phyloP scores from a whole-genome alignment of 768 basidiomycete genomes.

The Lyophyllum decastes region DNA sequence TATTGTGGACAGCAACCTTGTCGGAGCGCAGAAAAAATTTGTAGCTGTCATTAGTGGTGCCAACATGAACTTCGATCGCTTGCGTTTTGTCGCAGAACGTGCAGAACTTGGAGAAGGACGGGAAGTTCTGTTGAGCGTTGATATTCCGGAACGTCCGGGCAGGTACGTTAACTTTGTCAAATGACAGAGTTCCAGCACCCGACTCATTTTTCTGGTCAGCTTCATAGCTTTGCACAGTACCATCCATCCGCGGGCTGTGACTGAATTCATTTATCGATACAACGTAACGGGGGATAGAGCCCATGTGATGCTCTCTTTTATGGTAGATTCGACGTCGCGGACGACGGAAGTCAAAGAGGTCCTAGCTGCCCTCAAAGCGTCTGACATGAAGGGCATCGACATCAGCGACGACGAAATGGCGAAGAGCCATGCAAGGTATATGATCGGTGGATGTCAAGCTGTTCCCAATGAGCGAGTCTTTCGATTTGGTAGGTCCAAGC shows the following conservation, averaged over 20 bases:
- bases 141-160: conserved; percentile 91
- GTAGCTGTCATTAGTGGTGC: conserved; percentile 94
- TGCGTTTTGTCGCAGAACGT: conserved; percentile 98
- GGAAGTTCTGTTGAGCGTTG: conserved; percentile 92
- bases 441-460: conserved; percentile 82
- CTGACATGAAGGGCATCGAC: conserved; percentile 83
- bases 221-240: conserved; percentile 85
- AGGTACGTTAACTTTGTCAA: conserved; percentile 49
- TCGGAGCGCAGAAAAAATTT: conserved; percentile 84
- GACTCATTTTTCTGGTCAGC: conserved; percentile 38
- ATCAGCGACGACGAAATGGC: conserved; percentile 95
- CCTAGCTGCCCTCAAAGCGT: conserved; percentile 57
- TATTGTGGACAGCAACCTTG: conserved; percentile 76
- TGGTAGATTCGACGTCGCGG: conserved; percentile 63
- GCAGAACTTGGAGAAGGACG: conserved; percentile 95
- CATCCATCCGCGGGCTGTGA: conserved; percentile 90
- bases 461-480: conserved; percentile 89
- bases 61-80: conserved; percentile 98
- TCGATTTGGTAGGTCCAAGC: conserved; percentile 75
- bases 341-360: conserved; percentile 65
- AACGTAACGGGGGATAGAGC: conserved; percentile 68
- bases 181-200: neutral
- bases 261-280: conserved; percentile 95
- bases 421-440: conserved; percentile 91
- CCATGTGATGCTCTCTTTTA: conserved; percentile 90